Evolutionary conservation across 495 filamentous ascomycete genomes (phyloP).

Genomic region (Penicillium longicatenatum): DNA sequence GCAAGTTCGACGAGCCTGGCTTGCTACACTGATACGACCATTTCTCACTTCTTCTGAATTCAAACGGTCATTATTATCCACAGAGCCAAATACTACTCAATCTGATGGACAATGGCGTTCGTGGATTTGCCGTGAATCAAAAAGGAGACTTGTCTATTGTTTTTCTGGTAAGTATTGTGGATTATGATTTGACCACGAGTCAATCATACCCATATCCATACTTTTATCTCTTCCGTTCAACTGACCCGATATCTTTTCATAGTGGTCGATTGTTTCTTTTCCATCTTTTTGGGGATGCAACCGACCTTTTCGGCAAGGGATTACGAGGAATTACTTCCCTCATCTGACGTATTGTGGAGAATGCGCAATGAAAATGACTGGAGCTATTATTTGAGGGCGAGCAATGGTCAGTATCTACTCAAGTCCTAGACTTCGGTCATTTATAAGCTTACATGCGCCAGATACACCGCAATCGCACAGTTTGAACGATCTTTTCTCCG

Average conservation of each 20-base stretch:
- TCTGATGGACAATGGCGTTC: background rate
- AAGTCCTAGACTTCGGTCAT: background rate
- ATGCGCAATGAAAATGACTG: background rate
- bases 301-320: background rate
- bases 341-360: background rate
- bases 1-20: background rate
- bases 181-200: no score
- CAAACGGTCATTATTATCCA: background rate
- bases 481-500: background rate
- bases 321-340: background rate
- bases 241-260: background rate
- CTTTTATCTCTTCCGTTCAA: background rate
- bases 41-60: background rate
- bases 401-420: background rate
- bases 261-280: background rate
- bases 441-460: background rate
- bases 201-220: background rate
- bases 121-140: constrained; percentile 1
- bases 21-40: background rate
- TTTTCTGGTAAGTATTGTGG: background rate
- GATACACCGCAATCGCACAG: background rate
- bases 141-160: background rate
- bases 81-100: background rate
- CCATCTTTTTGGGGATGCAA: background rate
- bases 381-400: background rate